These are phyloP conservation scores for Lentinula raphanica DNA, from an alignment of 768 basidiomycete species.

Conservation along the genomic window DNA sequence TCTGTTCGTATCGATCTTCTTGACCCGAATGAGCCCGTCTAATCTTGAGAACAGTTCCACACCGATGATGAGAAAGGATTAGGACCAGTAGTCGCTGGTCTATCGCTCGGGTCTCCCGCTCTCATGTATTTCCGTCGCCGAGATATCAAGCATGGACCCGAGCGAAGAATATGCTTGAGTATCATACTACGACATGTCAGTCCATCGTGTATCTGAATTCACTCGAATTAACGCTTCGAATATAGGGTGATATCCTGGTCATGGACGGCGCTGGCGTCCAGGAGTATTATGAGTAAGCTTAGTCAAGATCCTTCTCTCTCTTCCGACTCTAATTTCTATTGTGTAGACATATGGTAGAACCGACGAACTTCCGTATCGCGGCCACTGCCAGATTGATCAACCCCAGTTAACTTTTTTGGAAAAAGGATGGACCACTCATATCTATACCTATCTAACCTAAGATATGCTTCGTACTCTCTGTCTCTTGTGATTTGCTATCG, in stretches of 20 bases:
- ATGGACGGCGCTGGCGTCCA: constrained; percentile 74
- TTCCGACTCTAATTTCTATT: constrained; percentile 5
- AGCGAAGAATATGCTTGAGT: constrained; percentile 34
- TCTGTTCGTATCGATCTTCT: constrained; percentile 40
- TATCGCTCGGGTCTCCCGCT: constrained; percentile 74
- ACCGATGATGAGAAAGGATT: constrained; percentile 73
- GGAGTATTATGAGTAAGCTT: constrained; percentile 56
- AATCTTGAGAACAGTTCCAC: constrained; percentile 52
- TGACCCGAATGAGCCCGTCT: constrained; percentile 1
- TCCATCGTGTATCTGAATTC: constrained; percentile 3
- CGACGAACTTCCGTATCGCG: constrained; percentile 71
- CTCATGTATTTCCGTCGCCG: constrained; percentile 69
- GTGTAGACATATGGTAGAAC: constrained; percentile 69
- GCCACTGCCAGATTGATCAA: constrained; percentile 69
- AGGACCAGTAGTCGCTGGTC: constrained; percentile 66
- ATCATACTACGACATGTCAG: constrained; percentile 65
- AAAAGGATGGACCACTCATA: too few relatives aligned
- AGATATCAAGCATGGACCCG: constrained; percentile 4
- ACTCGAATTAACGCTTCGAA: constrained; percentile 4
- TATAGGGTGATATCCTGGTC: constrained; percentile 69
- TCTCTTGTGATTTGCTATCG: neutral
- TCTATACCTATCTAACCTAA: too few relatives aligned
- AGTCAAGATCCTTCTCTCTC: constrained; percentile 6
- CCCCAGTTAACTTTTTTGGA: too few relatives aligned
- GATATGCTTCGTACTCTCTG: neutral